Evolutionary conservation across 2,329 filamentous ascomycete genomes (phyloP).

Genomic region (Alternaria arbusti): DNA sequence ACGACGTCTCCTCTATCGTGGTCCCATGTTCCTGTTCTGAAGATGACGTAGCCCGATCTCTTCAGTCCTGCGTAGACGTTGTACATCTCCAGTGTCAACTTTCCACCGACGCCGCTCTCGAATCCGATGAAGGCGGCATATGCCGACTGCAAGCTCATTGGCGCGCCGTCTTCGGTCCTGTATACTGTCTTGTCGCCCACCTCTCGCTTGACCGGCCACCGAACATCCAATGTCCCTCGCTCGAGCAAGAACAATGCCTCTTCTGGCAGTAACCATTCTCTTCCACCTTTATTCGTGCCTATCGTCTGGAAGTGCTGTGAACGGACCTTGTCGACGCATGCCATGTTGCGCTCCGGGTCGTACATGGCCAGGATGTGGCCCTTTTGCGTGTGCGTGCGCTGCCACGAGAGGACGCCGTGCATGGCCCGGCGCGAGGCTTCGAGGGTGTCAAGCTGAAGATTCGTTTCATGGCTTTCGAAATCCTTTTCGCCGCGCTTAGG

Average conservation of each 20-base stretch:
- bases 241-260: conserved; percentile 91
- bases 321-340: conserved; percentile 72
- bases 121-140: conserved; percentile 83
- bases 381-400: conserved; percentile 74
- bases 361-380: conserved; percentile 74
- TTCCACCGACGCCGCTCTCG: conserved; percentile 59
- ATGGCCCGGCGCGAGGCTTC: conserved; percentile 84
- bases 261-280: conserved; percentile 86
- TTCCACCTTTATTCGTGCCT: conserved; percentile 62
- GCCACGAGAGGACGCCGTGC: conserved; percentile 82
- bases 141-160: conserved; percentile 88
- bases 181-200: conserved; percentile 33
- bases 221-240: conserved; percentile 82
- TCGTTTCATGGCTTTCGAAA: conserved; percentile 91
- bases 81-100: conserved; percentile 76
- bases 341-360: conserved; percentile 67
- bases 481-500: conserved; percentile 96
- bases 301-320: conserved; percentile 78
- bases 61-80: conserved; percentile 87
- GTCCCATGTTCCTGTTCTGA: conserved; percentile 67
- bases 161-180: conserved; percentile 66
- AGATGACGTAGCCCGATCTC: conserved; percentile 80
- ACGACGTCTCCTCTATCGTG: conserved; percentile 33
- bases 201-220: conserved; percentile 69
- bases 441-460: conserved; percentile 77